Conservation (phyloP, 2,329 filamentous ascomycete genomes). For the Penicillium sp. region DNA sequence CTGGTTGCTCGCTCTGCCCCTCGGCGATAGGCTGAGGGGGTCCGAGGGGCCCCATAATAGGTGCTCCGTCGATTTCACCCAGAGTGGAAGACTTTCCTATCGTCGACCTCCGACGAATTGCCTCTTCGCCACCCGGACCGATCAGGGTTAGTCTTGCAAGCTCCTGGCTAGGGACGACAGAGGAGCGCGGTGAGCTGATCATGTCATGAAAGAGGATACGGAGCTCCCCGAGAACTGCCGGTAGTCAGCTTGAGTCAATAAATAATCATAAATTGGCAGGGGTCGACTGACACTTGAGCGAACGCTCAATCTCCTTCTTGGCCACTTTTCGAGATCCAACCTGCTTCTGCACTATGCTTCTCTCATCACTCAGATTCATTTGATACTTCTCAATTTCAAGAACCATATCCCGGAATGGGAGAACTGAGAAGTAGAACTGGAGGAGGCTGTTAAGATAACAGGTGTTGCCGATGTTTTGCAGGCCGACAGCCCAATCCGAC, state of each 20-base stretch:
- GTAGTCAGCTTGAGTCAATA: slow-evolving; percentile 15
- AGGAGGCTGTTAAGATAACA: slow-evolving; percentile 96
- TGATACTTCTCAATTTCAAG: slow-evolving; percentile 67
- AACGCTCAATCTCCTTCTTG: slow-evolving; percentile 52
- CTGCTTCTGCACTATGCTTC: slow-evolving; percentile 59
- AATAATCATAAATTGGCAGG: neutral
- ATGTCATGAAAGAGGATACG: slow-evolving; percentile 65
- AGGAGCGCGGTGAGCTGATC: slow-evolving; percentile 56
- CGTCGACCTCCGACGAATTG: slow-evolving; percentile 47
- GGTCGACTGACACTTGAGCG: slow-evolving; percentile 66
- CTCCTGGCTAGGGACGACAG: slow-evolving; percentile 66
- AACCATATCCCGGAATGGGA: slow-evolving; percentile 72
- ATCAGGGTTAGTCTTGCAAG: slow-evolving; percentile 76
- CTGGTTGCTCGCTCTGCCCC: slow-evolving; percentile 11
- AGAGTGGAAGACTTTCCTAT: slow-evolving; percentile 31
- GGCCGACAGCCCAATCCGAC: slow-evolving; percentile 68
- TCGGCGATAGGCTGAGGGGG: slow-evolving; percentile 31
- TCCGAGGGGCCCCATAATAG: slow-evolving; percentile 45
- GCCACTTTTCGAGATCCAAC: slow-evolving; percentile 69
- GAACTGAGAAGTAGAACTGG: slow-evolving; percentile 89
- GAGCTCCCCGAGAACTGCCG: slow-evolving; percentile 67
- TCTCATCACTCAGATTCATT: slow-evolving; percentile 58
- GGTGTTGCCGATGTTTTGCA: slow-evolving; percentile 93
- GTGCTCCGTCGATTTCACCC: slow-evolving; percentile 43
- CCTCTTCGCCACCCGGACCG: slow-evolving; percentile 51